Conservation (phyloP, 805 yeast genomes). For the Yamadazyma olivae region DNA sequence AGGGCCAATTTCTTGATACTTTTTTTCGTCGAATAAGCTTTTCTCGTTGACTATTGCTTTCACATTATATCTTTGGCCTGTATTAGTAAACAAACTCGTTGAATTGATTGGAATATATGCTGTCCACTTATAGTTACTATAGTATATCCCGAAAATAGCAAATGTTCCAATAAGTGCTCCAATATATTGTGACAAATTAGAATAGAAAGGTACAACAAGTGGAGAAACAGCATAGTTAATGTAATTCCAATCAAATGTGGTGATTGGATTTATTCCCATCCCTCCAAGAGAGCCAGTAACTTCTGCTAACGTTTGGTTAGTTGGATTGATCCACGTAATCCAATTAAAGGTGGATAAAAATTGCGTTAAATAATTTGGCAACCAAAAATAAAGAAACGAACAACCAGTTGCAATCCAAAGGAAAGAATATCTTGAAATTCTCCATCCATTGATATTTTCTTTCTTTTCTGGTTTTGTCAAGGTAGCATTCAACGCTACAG, state of each 20-base stretch:
- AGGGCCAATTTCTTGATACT: slow-evolving; percentile 24
- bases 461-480: slow-evolving; percentile 24
- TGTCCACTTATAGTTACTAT: slow-evolving; percentile 23
- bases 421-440: slow-evolving; percentile 24
- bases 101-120: slow-evolving; percentile 37
- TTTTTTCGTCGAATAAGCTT: slow-evolving; percentile 25
- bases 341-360: slow-evolving; percentile 48
- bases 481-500: slow-evolving; percentile 29
- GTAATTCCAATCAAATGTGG: slow-evolving; percentile 55
- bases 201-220: slow-evolving; percentile 44
- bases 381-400: slow-evolving; percentile 46
- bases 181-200: slow-evolving; percentile 16
- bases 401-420: slow-evolving; percentile 16
- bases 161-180: slow-evolving; percentile 19
- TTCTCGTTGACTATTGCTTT: slow-evolving; percentile 36
- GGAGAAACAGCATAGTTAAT: slow-evolving; percentile 34
- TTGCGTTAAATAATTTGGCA: slow-evolving; percentile 41
- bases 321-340: slow-evolving; percentile 58
- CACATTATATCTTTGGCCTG: slow-evolving; percentile 44
- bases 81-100: slow-evolving; percentile 45
- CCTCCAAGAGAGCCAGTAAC: slow-evolving; percentile 49
- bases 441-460: slow-evolving; percentile 29
- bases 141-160: slow-evolving; percentile 19
- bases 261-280: slow-evolving; percentile 51
- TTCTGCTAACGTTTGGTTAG: slow-evolving; percentile 46